Conservation (phyloP, 176 grass and related monocot genomes). For the Elaeis guineensis region DNA sequence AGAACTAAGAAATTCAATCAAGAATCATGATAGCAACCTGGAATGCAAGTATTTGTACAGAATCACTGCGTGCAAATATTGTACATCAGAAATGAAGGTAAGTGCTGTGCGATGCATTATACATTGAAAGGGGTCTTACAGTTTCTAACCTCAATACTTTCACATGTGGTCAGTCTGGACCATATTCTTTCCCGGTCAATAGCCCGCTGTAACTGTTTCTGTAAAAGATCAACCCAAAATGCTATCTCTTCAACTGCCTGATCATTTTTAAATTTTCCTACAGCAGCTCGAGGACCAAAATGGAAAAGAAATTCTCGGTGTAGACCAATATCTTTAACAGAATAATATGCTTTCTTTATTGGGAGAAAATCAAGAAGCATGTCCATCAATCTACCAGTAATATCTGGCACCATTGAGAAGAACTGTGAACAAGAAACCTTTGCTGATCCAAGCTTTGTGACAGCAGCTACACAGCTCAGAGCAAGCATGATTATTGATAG, state of each 20-base stretch:
- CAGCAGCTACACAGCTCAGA: conserved; percentile 86
- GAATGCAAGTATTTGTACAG: too few relatives aligned
- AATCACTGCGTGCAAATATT: too few relatives aligned
- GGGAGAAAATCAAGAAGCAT: conserved; percentile 90
- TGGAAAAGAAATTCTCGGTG: conserved; percentile 82
- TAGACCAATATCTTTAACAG: conserved; percentile 77
- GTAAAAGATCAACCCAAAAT: conserved; percentile 89
- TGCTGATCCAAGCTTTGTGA: conserved; percentile 87
- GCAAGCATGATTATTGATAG: conserved; percentile 85
- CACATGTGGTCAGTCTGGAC: conserved; percentile 96
- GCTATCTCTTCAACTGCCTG: conserved; percentile 52
- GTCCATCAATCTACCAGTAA: conserved; percentile 80
- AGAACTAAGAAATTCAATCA: too few relatives aligned
- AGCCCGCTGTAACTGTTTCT: conserved; percentile 66
- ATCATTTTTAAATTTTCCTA: conserved; percentile 50
- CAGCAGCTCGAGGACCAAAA: conserved; percentile 80
- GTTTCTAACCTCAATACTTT: conserved; percentile 91
- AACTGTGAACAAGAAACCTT: conserved; percentile 94
- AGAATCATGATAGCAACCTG: too few relatives aligned
- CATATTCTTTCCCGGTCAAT: conserved; percentile 99
- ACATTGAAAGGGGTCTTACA: neutral
- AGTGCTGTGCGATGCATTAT: too few relatives aligned
- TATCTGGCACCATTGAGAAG: conserved; percentile 70
- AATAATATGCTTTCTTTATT: conserved; percentile 75
- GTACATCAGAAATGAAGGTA: too few relatives aligned